Evolutionary conservation across 495 filamentous ascomycete genomes (phyloP), one percentile per base, ranked within the genome.

Genomic region (Hypoxylon lienhwacheense): DNA sequence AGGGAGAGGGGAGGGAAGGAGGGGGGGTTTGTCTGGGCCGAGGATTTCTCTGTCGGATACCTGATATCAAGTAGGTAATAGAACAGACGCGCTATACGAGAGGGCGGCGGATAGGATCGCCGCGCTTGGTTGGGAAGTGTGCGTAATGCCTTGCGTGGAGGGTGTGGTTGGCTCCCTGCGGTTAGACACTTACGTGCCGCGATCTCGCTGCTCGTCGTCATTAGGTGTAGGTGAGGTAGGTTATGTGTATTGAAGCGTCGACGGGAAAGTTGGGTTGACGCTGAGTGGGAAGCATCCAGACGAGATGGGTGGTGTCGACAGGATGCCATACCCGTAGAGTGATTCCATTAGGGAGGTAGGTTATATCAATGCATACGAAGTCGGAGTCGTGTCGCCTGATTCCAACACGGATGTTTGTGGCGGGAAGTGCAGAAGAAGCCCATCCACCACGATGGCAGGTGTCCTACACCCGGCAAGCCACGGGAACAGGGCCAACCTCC

Each of bases 81-180:
- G 33, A 47, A n/a, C 8, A 31, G 15, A 20, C 16, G 21, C 31
- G 42, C 20, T 26, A 19, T 10, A 29, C 20, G 43, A 28, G 15
- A 11, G 31, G 41, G 11, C 43, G 32, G 43, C 40, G 54, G 46
- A 51, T 16, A 20, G 20, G 25, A 33, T 51, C 47, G 43, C 47
- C 32, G 40, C 54, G 21, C 39, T 20, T 45, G 21, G 45, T 15
- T 20, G 15, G 36, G n/a, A 36, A n/a, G 36, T 20, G 31, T 37
- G 45, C 53, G 53, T 50, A 56, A 56, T 56, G 45, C 44, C 16
- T 35, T 31, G 41, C 55, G 35, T 47, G 47, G 41, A 40, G 54
- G 47, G 36, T 35, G 11, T n/a, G n/a, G n/a, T n/a, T n/a, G 32
- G 29, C 41, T 34, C 19, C 42, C 16, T 43, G 47, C 35, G 34